Evolutionary conservation across 768 basidiomycete genomes (phyloP).

Genomic region (Leccinum subtestaceum): DNA sequence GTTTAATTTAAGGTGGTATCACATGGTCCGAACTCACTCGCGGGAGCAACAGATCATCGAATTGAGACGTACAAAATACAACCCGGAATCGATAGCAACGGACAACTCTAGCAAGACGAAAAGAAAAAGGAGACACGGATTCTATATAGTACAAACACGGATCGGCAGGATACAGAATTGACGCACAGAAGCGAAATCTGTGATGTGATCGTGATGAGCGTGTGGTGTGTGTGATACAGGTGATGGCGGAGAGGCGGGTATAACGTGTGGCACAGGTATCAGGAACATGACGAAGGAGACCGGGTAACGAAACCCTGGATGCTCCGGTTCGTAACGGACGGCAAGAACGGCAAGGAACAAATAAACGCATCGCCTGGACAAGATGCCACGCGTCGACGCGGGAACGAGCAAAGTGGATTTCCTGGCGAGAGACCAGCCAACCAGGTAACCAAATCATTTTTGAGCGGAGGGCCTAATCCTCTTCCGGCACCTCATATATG

Average conservation of each 20-base stretch:
- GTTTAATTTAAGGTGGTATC: too few relatives aligned
- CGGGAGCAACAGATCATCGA: neutral
- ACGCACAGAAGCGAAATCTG: constrained; percentile 13
- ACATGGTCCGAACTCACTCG: neutral
- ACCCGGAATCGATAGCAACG: neutral
- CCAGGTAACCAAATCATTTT: constrained; percentile 8
- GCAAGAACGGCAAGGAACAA: constrained; percentile 23
- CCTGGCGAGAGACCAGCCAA: constrained; percentile 21
- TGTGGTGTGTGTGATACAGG: constrained; percentile 28
- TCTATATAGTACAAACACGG: constrained; percentile 18
- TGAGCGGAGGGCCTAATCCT: constrained; percentile 18
- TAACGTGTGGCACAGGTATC: constrained; percentile 31
- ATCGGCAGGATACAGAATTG: constrained; percentile 17
- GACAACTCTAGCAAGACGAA: constrained; percentile 1
- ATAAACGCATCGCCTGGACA: constrained; percentile 23
- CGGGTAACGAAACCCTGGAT: constrained; percentile 11
- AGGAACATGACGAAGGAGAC: constrained; percentile 20
- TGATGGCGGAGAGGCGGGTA: constrained; percentile 28
- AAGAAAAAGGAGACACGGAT: neutral
- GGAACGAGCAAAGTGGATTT: constrained; percentile 10
- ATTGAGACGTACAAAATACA: neutral
- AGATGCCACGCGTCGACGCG: constrained; percentile 7
- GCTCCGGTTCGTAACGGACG: constrained; percentile 14
- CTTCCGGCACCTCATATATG: constrained; percentile 33
- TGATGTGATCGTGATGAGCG: constrained; percentile 15